These are phyloP conservation scores for Boletus huronensis DNA, from an alignment of 768 basidiomycete species.

Conservation along the genomic window DNA sequence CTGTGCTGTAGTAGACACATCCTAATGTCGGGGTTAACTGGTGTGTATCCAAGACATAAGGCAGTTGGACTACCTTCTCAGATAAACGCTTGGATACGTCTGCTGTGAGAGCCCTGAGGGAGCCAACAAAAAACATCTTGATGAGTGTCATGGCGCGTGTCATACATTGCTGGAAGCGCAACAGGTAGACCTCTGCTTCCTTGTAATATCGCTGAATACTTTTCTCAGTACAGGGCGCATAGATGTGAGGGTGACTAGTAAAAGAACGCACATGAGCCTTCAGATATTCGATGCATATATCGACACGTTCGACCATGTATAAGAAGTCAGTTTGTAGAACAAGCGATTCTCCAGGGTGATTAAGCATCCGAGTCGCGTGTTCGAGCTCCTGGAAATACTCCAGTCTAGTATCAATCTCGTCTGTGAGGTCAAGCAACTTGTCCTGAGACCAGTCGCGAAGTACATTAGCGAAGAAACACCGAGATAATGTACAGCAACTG, in stretches of 20 bases:
- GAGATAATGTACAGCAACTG: conserved; percentile 25
- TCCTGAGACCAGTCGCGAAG: conserved; percentile 46
- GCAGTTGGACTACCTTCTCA: conserved; percentile 56
- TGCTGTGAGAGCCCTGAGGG: conserved; percentile 69
- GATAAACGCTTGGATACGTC: conserved; percentile 74
- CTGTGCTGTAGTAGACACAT: conserved; percentile 76
- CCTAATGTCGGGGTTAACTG: conserved; percentile 37
- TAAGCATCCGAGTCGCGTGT: conserved; percentile 87
- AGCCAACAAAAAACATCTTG: conserved; percentile 93
- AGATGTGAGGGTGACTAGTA: neutral
- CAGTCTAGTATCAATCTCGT: conserved; percentile 75
- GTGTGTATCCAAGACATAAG: neutral
- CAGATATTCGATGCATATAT: conserved; percentile 90
- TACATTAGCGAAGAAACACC: neutral
- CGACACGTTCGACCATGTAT: conserved; percentile 94
- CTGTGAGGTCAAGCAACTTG: conserved; percentile 68
- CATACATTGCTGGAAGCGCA: conserved; percentile 98
- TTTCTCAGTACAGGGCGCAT: neutral
- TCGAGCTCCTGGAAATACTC: conserved; percentile 97
- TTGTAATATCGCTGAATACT: conserved; percentile 73
- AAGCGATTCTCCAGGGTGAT: conserved; percentile 88
- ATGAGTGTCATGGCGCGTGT: conserved; percentile 97
- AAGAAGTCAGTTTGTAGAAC: conserved; percentile 90
- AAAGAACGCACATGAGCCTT: conserved; percentile 68
- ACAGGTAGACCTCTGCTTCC: conserved; percentile 91